phyloP scores from a whole-genome alignment of 495 filamentous ascomycete species.

The Talaromyces wortmannii region DNA sequence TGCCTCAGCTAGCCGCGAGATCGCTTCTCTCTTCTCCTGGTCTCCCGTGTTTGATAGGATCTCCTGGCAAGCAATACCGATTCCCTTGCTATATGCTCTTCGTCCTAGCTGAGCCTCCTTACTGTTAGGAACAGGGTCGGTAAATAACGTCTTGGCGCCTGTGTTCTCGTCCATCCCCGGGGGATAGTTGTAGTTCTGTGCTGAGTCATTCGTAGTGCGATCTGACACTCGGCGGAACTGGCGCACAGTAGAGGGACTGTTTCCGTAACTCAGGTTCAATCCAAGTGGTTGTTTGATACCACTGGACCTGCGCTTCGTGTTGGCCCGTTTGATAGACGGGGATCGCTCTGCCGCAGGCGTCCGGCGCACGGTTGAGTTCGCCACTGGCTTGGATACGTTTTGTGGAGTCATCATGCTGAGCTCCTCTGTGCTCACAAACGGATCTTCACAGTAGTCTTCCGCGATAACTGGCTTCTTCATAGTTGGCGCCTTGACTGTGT shows the following conservation, averaged over 20 bases:
- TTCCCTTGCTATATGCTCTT: slow-evolving; percentile 66
- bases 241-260: slow-evolving; percentile 79
- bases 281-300: slow-evolving; percentile 68
- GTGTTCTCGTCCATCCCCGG: slow-evolving; percentile 39
- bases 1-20: slow-evolving; percentile 73
- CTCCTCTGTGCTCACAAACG: slow-evolving; percentile 33
- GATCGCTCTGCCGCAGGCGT: slow-evolving; percentile 41
- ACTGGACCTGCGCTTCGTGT: slow-evolving; percentile 43
- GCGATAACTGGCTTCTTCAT: slow-evolving; percentile 34
- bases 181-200: slow-evolving; percentile 19
- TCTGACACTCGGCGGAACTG: slow-evolving; percentile 86
- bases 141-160: slow-evolving; percentile 24
- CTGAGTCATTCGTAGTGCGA: slow-evolving; percentile 37
- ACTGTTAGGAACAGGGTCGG: slow-evolving; percentile 31
- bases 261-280: slow-evolving; percentile 83
- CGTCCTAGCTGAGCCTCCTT: slow-evolving; percentile 79
- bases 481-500: slow-evolving; percentile 71
- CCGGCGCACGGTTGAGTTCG: slow-evolving; percentile 44
- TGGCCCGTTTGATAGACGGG: slow-evolving; percentile 34
- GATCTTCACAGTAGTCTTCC: slow-evolving; percentile 22
- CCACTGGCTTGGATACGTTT: slow-evolving; percentile 29
- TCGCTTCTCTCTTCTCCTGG: slow-evolving; percentile 69
- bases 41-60: slow-evolving; percentile 71
- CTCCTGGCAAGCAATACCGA: slow-evolving; percentile 79
- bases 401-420: slow-evolving; percentile 30